A percentile compares a stretch with the other conserved stretches of the same genome.
Evolutionary conservation across 257 asterid species (phyloP).

Genomic region (Przewalskia tangutica): DNA sequence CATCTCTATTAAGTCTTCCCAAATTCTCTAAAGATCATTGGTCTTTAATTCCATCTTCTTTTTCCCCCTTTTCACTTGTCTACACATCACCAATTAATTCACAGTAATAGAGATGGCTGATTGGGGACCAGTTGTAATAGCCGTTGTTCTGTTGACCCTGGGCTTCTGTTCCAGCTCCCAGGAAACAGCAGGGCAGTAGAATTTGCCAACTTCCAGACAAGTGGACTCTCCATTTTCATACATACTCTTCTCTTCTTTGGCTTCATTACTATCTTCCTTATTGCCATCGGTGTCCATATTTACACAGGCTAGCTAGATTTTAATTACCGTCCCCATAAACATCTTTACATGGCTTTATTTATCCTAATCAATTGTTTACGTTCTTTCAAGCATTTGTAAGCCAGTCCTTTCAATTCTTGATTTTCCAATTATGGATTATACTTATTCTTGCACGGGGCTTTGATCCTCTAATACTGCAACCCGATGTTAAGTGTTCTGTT

Average conservation of each 20-base stretch:
- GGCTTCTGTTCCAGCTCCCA: slow-evolving; percentile 75
- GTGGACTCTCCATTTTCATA: slow-evolving; percentile 60
- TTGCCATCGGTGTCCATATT: slow-evolving; percentile 68
- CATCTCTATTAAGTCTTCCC: background rate
- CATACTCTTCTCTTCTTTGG: slow-evolving; percentile 71
- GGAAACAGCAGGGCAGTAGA: slow-evolving; percentile 55
- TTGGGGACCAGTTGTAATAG: slow-evolving; percentile 91
- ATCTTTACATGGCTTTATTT: too few relatives aligned
- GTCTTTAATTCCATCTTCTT: background rate
- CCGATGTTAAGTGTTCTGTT: background rate
- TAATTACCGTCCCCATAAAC: background rate
- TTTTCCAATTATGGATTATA: background rate
- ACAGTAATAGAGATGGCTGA: slow-evolving; percentile 43
- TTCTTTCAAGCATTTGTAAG: background rate
- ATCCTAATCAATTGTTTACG: too few relatives aligned
- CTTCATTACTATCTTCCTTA: slow-evolving; percentile 61
- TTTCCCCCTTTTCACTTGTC: background rate
- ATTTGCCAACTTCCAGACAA: slow-evolving; percentile 73
- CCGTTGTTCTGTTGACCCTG: slow-evolving; percentile 77
- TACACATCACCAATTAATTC: background rate
- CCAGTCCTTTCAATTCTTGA: background rate
- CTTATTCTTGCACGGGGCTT: background rate
- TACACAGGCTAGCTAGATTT: slow-evolving; percentile 36
- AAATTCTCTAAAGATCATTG: background rate
- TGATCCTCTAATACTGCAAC: background rate